Base-by-base conservation (phyloP, 2,329 filamentous ascomycete genomes). In the Microcyclospora pomicola region DNA sequence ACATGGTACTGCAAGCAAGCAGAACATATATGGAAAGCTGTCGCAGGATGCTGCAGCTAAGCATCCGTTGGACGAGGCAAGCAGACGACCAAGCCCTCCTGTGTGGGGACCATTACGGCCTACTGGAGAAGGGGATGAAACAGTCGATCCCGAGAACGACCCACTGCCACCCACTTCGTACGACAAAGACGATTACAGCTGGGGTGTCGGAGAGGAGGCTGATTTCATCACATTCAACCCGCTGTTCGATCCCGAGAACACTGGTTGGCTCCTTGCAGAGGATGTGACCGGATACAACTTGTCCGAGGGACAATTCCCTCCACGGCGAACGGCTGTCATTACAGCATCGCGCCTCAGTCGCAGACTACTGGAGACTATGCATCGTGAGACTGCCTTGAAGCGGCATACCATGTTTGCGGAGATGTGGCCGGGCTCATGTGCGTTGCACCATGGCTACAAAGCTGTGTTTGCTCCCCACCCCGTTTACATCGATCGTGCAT, bases 221-320 rank as follows among this genome's bases (percentile, higher is more conserved):
- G 81, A 86, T 51, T 68, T 86, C 36, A 84, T 87, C 54, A 82
- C 79, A 0, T 72, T 86, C 49, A 82, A 84, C 55, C 82, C 82
- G 0, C 69, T 86, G 31, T 86, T 86, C 52, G 78, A 86, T 49
- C 71, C 78, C 0, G 69, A 76, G 7, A 64, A 72, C 37, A 84
- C 80, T 3, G 77, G 77, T 37, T 86, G 81, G 81, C 72, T 83
- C 31, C 77, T 85, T 40, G 67, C 72, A 4, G 67, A 77, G 42
- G 80, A 84, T 46, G 69, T 80, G 12, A 82, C 78, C 0, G 80
- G 80, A 34, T 84, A 84, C 60, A 67, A 77, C 44, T 63, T 50
- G 11, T 57, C 57, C 3, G 61, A 65, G 9, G 64, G 66, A 9
- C 14, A 31, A 6, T 65, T 70, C 2, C 77, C 78, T 0, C 80